Evolutionary conservation across 2,329 filamentous ascomycete genomes (phyloP), one percentile per base, ranked within the genome.

Genomic region (Penicillium sp.): DNA sequence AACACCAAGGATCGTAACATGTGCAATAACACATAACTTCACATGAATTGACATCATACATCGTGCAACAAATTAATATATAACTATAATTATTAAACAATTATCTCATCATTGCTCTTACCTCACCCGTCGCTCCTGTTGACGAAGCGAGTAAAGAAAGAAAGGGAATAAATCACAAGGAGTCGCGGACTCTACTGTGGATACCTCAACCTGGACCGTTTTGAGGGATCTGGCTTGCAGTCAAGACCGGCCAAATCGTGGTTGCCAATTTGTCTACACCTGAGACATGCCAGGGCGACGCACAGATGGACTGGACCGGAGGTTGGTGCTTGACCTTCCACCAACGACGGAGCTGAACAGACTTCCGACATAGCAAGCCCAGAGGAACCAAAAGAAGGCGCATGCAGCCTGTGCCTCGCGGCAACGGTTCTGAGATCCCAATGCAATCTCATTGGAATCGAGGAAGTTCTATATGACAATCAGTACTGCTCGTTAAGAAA

Each of bases 361-460:
- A 6, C 74, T 77, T 5, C 65, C 70, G 45, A 74, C 66, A 59
- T 74, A 81, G 5, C 73, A 64, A 40, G 70, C 74, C 68, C 74
- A 81, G 8, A 68, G 70, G 60, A 82, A 79, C 78, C 78, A 82
- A 49, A 81, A 68, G 70, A 82, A 82, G 0, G 79, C 79, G 21
- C 68, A 71, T 2, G 75, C 65, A 5, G 79, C 79, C 64, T 81
- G 77, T 9, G 77, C 77, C 65, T 82, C 79, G 42, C 75, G 77
- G 64, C 79, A 82, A 52, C 77, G 72, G 59, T 75, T 76, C 12
- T 60, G 28, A 6, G 77, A 67, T 50, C 76, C 75, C 59, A 75
- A 74, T 59, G 77, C 78, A 59, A 80, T 74, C 7, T 73, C 67
- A 55, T 81, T 81, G 60, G 48, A 56, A n/a, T 49, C 40, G 14